Evolutionary conservation across 331 rosid species (phyloP), one percentile per base, ranked within the genome.

Genomic region (Telfairia occidentalis): DNA sequence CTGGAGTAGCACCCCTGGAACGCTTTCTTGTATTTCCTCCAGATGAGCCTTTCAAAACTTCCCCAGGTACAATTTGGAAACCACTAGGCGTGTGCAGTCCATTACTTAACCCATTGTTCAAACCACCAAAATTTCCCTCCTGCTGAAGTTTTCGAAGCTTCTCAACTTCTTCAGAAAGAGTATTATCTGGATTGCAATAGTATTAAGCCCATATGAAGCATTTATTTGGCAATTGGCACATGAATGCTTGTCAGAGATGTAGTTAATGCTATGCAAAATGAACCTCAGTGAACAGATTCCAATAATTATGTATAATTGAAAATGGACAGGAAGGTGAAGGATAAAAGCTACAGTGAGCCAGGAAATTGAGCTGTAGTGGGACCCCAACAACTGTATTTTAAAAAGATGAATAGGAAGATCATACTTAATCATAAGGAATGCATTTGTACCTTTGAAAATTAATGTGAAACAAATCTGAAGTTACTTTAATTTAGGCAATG

Each of bases 141-240:
- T 65, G 85, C 28, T 75, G 82, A 40, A 76, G 80, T 84, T 80
- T 86, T 76, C 21, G 83, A 37, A 91, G 80, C 73, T 81, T 89
- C 78, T 76, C 91, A 74, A 89, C 65, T 87, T 94, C 92, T 82
- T 84, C 88, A 67, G 81, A 46, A 78, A 94, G 95, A 45, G 78
- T 82, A 67, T 82, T 86, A 81, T 80, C 97, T 94, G 90, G 78
- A 77, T 82, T 78, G 19, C 16, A n/a, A n/a, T n/a, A n/a, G n/a
- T n/a, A 65, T 65, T 74, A 76, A 67, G 81, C 54, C 57, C 75
- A 70, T 23, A 67, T 42, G 38, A 69, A 42, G 40, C 24, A 69
- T 69, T 69, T 16, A 26, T 26, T 45, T 24, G 34, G 74, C 16
- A 69, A 69, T 7, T 16, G 21, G 57, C 54, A 66, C 18, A 3